Evolutionary conservation across 1,284 basidiomycete genomes (phyloP), one percentile per base, ranked within the genome.

Genomic region (Fomitopsis betulina): DNA sequence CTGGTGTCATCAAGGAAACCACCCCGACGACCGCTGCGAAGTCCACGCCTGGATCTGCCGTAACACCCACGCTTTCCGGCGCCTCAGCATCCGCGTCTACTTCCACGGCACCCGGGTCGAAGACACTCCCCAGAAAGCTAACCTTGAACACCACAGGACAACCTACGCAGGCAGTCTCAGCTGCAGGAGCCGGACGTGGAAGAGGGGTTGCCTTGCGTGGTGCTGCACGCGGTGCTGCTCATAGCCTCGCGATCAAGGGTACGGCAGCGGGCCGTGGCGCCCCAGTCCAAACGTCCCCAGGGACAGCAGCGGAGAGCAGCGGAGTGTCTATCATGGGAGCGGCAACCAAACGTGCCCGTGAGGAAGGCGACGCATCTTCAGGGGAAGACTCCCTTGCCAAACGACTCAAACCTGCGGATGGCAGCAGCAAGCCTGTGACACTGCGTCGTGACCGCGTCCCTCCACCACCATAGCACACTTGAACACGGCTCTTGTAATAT

Each of bases 301-400:
- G 47, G 3, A 40, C 50, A 56, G 66, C 68, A 17, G 64, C 60
- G 8, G 58, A 64, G 19, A 61, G 57, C 12, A 73, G 71, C 12
- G 79, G 80, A 3, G 75, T 88, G 39, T 80, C 81, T 5, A 89
- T 89, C 54, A 80, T 84, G 65, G 87, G 87, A 19, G 87, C 86
- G 12, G 85, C 86, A 13, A 74, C 67, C 21, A 91, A 91, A 65
- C 81, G 89, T 21, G 79, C 82, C 40, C 78, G 87, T 21, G 89
- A 89, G 56, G 83, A 86, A 40, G 78, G 73, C 19, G 72, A 77
- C 23, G 61, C 70, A 1, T 43, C 75, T 1, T 61, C 70, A 0
- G 49, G 49, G n/a, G 85, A 85, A 35, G 84, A 85, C 63, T 83
- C 87, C 5, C 74, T 90, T 19, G 86, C 82, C 0, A 91, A 91